phyloP scores from a whole-genome alignment of 306 rosid species.

The Castanea mollissima region DNA sequence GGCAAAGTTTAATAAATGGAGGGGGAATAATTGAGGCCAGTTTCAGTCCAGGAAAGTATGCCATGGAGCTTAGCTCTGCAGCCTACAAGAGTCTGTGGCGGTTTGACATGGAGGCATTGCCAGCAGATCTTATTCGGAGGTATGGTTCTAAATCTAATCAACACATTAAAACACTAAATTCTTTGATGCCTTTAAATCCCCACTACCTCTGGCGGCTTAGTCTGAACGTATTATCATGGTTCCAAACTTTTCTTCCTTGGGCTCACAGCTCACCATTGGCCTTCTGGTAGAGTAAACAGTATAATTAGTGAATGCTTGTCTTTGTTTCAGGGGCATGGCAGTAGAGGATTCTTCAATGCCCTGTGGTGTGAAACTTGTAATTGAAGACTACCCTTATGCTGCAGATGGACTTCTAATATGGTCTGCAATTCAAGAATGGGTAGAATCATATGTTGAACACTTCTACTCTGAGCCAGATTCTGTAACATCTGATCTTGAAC shows the following conservation, averaged over 20 bases:
- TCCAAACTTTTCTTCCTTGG: neutral
- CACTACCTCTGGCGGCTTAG: neutral
- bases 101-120: slow-evolving; percentile 89
- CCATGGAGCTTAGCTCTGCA: slow-evolving; percentile 86
- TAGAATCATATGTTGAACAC: slow-evolving; percentile 66
- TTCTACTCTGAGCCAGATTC: slow-evolving; percentile 66
- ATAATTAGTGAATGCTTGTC: neutral
- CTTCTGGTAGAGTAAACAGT: neutral
- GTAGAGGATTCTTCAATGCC: slow-evolving; percentile 75
- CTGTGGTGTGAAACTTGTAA: slow-evolving; percentile 71
- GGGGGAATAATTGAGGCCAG: slow-evolving; percentile 91
- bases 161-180: neutral
- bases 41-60: slow-evolving; percentile 85
- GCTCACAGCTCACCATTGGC: neutral
- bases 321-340: slow-evolving; percentile 84
- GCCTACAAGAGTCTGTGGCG: slow-evolving; percentile 82
- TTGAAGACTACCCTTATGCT: slow-evolving; percentile 96
- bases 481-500: slow-evolving; percentile 63
- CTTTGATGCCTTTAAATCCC: neutral
- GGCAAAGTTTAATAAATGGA: slow-evolving; percentile 82
- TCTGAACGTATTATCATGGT: neutral
- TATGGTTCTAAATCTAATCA: slow-evolving; percentile 22
- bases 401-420: slow-evolving; percentile 89
- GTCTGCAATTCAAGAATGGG: slow-evolving; percentile 96
- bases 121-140: slow-evolving; percentile 92